A percentile compares a stretch with the other conserved stretches of the same genome.
phyloP scores from a whole-genome alignment of 2,329 filamentous ascomycete species.

The Microdochium nivale region DNA sequence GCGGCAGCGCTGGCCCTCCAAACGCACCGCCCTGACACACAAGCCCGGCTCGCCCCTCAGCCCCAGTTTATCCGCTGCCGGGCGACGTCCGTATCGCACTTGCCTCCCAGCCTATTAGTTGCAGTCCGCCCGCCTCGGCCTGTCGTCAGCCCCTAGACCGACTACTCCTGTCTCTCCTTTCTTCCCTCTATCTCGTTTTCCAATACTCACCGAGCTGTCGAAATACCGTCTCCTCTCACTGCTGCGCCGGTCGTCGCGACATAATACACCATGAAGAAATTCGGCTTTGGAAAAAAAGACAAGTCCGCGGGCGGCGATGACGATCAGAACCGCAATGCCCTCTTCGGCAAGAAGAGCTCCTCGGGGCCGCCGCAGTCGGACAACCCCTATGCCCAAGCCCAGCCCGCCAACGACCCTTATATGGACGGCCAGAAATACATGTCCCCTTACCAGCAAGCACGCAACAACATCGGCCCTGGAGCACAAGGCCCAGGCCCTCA shows the following conservation, averaged over 20 bases:
- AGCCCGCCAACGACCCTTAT: slow-evolving; percentile 40
- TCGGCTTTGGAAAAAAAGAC: slow-evolving; percentile 41
- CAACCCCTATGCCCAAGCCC: slow-evolving; percentile 51
- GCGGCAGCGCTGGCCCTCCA: not conserved
- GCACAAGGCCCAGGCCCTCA: slow-evolving; percentile 14
- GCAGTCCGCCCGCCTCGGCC: not conserved
- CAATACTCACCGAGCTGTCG: not conserved
- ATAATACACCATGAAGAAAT: slow-evolving; percentile 44
- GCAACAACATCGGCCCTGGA: slow-evolving; percentile 18
- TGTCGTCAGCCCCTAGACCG: not conserved
- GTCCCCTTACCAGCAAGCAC: slow-evolving; percentile 36
- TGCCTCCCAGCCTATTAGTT: not conserved
- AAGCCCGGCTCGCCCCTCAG: not conserved
- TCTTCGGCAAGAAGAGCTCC: slow-evolving; percentile 46
- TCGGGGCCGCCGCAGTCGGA: slow-evolving; percentile 33
- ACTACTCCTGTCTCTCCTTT: not conserved
- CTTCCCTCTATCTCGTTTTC: not conserved
- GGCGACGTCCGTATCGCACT: not conserved
- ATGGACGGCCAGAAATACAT: slow-evolving; percentile 38
- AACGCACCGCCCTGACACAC: slow-evolving; percentile 1
- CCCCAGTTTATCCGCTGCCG: not conserved
- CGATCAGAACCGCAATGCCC: slow-evolving; percentile 35
- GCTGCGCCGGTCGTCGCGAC: not conserved
- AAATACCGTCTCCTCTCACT: not conserved
- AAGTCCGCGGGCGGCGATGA: slow-evolving; percentile 42